phyloP scores from a whole-genome alignment of 805 yeast genomes.

The Yamadazyma sp. region DNA sequence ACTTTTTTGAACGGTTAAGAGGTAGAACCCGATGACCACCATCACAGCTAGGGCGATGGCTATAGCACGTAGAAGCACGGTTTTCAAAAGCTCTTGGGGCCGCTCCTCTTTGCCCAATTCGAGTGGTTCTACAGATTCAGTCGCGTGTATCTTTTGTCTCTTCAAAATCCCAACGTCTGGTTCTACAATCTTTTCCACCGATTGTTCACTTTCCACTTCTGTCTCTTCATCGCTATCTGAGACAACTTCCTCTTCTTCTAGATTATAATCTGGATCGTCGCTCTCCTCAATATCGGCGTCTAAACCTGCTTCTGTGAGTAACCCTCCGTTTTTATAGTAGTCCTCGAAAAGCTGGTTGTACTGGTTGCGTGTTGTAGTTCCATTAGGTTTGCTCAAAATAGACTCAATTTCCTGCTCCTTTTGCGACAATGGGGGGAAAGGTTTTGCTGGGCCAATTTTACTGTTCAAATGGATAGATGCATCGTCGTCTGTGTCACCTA shows the following conservation, averaged over 20 bases:
- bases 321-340: slow-evolving; percentile 6
- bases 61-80: background rate
- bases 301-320: slow-evolving; percentile 6
- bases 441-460: slow-evolving; percentile 38
- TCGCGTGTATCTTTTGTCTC: background rate
- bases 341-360: slow-evolving; percentile 10
- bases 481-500: slow-evolving; percentile 44
- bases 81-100: background rate
- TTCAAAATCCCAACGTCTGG: background rate
- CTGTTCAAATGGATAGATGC: slow-evolving; percentile 40
- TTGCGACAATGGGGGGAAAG: slow-evolving; percentile 21
- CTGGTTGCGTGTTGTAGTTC: slow-evolving; percentile 7
- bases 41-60: slow-evolving; percentile 1
- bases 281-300: background rate
- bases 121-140: background rate
- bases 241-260: slow-evolving; percentile 10
- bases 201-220: background rate
- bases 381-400: slow-evolving; percentile 7
- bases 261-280: slow-evolving; percentile 11
- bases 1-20: background rate
- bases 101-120: background rate
- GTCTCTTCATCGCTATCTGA: background rate
- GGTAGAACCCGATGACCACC: background rate
- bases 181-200: slow-evolving; percentile 10
- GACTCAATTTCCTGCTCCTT: slow-evolving; percentile 7